phyloP scores from a whole-genome alignment of 176 grass and related monocot species.

The Alopecurus myosuroides region DNA sequence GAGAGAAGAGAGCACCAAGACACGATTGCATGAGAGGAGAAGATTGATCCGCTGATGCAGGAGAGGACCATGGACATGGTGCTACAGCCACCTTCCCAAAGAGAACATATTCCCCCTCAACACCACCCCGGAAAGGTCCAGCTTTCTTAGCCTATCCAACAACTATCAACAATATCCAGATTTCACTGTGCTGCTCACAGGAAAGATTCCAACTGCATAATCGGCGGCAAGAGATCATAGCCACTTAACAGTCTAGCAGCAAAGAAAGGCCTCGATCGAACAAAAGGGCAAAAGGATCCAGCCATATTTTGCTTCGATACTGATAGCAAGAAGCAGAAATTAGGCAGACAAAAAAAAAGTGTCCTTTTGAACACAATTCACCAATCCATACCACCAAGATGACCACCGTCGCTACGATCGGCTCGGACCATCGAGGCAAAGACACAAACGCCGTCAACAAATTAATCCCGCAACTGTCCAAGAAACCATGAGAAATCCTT shows the following conservation, averaged over 20 bases:
- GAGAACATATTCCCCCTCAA: conserved; percentile 25
- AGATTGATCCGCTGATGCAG: neutral
- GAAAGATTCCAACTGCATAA: conserved; percentile 10
- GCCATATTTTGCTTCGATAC: neutral
- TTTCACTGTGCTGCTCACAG: conserved; percentile 8
- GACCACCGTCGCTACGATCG: neutral
- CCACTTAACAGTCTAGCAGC: neutral
- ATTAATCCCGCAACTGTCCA: neutral
- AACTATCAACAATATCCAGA: conserved; percentile 25
- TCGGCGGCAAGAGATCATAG: neutral
- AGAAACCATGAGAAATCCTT: conserved; percentile 18
- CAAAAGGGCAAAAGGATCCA: neutral
- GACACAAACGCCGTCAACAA: neutral
- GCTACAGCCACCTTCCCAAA: neutral
- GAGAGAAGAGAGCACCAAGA: neutral
- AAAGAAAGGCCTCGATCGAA: neutral
- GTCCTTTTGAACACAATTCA: neutral
- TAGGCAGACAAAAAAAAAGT: neutral
- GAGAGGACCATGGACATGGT: neutral
- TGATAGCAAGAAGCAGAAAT: neutral
- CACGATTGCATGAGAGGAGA: neutral
- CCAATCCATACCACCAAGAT: neutral
- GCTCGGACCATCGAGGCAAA: neutral
- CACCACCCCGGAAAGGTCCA: neutral
- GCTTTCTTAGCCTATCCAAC: conserved; percentile 9